Base-by-base conservation (phyloP, 2,329 filamentous ascomycete genomes). In the Tothia fuscella region DNA sequence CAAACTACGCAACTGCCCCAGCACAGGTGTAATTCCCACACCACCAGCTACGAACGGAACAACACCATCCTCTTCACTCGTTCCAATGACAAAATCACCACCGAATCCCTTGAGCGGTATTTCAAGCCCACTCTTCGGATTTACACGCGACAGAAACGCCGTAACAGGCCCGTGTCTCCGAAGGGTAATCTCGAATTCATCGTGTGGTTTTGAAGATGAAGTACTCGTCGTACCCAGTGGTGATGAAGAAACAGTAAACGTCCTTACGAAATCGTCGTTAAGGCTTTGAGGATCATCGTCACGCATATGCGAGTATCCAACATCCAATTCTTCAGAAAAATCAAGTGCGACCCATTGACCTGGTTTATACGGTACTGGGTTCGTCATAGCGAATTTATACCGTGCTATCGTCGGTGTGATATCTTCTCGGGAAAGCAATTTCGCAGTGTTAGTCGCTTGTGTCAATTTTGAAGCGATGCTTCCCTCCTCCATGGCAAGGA, bases 211-310 rank as follows among this genome's bases (percentile, higher is more conserved):
- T 7, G 35, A 26, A n/a, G n/a, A n/a, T n/a, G n/a, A n/a, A n/a
- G n/a, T n/a, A n/a, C n/a, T n/a, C 10, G 1, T 10, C 14, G 22
- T 45, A 2, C 22, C 35, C 3, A 28, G 13, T 54, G 49, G 74
- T 1, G 64, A 59, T 2, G 72, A 83, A 1, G 80, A 83, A 0
- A 93, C 71, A 2, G 86, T 93, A 53, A 93, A 93, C 0, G 85
- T 93, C 21, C 86, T 68, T 4, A 91, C 67, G 47, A 76, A 88
- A 55, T 94, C 85, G 54, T 93, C 86, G 51, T 93, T 94, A 13
- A 93, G 57, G 50, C 77, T 82, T 48, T 71, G 70, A 4, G 86
- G 86, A 49, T 93, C 84, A 44, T 82, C 76, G 48, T 93, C 79
- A 3, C 77, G 68, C 86, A 93, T 93, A 56, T 93, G 87, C 37